Base-by-base conservation (phyloP, 2,329 filamentous ascomycete genomes). In the Lanzia echinophila region DNA sequence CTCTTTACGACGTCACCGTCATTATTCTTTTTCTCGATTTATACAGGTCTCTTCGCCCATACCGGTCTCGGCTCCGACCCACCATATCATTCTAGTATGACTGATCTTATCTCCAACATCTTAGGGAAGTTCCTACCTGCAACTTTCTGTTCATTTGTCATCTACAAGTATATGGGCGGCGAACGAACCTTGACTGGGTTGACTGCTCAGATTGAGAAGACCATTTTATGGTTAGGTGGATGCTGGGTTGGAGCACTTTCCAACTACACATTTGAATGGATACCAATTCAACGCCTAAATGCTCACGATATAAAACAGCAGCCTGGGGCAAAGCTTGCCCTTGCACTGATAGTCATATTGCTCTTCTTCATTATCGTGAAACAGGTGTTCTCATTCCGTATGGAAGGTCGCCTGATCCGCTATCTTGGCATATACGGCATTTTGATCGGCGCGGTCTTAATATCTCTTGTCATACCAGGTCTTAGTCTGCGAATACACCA, bases 211-310 rank as follows among this genome's bases (percentile, higher is more conserved):
- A 64, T 96, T 42, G 92, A 96, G 66, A 96, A 95, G 75, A 88
- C 90, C 0, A 71, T 97, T 2, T 76, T 97, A 28, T 97, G 90
- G 87, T 76, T 99, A 1, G 91, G 91, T 1, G 86, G 84, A 7
- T 90, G 87, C 66, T 99, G 95, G 87, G 82, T 96, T 38, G 94
- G 91, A 15, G 86, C 89, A 1, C 72, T 99, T 61, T 92, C 92
- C 65, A 97, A 97, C 71, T 95, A 96, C 71, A 97, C 94, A 0
- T 89, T 99, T 65, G 87, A 90, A 63, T 87, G 88, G 71, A 96
- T 99, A 57, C 94, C 94, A 0, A 94, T 99, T 60, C 83, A 90
- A 69, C 86, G 94, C 2, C 78, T 99, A n/a, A 97, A 88, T 8
- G 83, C 86, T 0, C 90, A 95, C 67, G 94, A 99, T 66, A 82